These are phyloP conservation scores for Cercospora janseana DNA, from an alignment of 2,329 filamentous ascomycete species.

Conservation along the genomic window DNA sequence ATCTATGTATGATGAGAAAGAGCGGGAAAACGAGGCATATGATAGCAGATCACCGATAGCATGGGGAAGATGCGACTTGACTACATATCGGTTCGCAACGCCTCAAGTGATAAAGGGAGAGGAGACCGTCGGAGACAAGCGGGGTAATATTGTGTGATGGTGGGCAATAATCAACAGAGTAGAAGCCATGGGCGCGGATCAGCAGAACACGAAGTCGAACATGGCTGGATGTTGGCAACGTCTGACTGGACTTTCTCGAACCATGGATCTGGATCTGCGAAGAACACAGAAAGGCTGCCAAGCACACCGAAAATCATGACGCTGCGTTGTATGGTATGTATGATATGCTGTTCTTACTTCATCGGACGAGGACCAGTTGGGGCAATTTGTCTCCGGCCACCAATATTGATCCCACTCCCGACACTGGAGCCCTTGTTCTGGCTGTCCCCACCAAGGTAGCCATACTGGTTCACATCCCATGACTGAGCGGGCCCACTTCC, in stretches of 20 bases:
- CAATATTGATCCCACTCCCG: conserved; percentile 61
- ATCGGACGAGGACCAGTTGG: conserved; percentile 68
- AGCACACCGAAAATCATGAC: neutral
- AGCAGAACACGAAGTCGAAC: too few species aligned
- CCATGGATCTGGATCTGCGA: too few species aligned
- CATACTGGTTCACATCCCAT: conserved; percentile 77
- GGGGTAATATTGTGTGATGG: too few species aligned
- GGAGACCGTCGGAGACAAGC: too few species aligned
- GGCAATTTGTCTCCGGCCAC: conserved; percentile 67
- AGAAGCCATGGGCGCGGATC: too few species aligned
- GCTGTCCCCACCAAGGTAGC: conserved; percentile 71
- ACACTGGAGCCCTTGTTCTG: conserved; percentile 64
- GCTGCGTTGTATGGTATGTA: conserved; percentile 13
- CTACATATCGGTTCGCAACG: too few species aligned
- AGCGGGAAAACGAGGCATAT: neutral
- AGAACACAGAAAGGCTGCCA: neutral
- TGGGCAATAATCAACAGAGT: too few species aligned
- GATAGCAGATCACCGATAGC: neutral
- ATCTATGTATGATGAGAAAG: neutral
- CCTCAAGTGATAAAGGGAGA: too few species aligned
- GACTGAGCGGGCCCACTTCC: conserved; percentile 66
- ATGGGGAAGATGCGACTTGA: too few species aligned
- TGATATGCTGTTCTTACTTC: conserved; percentile 39
- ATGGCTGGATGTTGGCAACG: too few species aligned
- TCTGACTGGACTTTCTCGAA: too few species aligned